Conservation (phyloP, 2,329 filamentous ascomycete species). For the Ophiostoma quercus region DNA sequence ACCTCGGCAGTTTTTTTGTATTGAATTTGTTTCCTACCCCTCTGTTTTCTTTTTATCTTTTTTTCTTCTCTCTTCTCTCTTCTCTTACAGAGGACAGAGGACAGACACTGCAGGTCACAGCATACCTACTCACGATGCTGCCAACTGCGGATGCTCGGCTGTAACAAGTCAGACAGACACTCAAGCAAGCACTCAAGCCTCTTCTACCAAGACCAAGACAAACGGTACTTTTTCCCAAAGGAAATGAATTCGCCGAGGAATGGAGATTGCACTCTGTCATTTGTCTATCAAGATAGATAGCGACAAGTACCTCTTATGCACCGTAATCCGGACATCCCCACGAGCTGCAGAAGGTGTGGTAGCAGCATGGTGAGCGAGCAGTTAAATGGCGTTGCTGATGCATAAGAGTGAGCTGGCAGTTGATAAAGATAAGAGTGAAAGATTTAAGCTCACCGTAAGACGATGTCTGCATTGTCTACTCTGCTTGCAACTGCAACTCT, state of each 20-base stretch:
- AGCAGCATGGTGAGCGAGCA: neutral
- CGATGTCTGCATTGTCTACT: neutral
- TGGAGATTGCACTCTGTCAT: neutral
- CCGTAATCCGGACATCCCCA: constrained; percentile 8
- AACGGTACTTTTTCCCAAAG: neutral
- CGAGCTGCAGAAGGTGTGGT: constrained; percentile 5
- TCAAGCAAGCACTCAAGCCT: neutral
- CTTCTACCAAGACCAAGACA: neutral
- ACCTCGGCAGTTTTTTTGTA: neutral
- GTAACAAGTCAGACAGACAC: neutral
- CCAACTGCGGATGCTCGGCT: neutral
- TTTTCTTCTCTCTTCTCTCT: too few species aligned
- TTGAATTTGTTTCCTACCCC: too few species aligned
- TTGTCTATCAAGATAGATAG: too few species aligned
- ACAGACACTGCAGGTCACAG: too few species aligned
- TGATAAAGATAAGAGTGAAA: neutral
- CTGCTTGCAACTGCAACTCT: neutral
- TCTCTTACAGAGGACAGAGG: too few species aligned
- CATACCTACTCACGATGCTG: neutral
- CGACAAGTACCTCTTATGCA: neutral
- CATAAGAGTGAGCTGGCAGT: neutral
- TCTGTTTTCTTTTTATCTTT: too few species aligned
- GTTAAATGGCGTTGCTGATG: neutral
- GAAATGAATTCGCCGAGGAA: constrained; percentile 9
- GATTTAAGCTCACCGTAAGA: neutral